Base-by-base conservation (phyloP, 345 rosid species). In the Microthlaspi erraticum region DNA sequence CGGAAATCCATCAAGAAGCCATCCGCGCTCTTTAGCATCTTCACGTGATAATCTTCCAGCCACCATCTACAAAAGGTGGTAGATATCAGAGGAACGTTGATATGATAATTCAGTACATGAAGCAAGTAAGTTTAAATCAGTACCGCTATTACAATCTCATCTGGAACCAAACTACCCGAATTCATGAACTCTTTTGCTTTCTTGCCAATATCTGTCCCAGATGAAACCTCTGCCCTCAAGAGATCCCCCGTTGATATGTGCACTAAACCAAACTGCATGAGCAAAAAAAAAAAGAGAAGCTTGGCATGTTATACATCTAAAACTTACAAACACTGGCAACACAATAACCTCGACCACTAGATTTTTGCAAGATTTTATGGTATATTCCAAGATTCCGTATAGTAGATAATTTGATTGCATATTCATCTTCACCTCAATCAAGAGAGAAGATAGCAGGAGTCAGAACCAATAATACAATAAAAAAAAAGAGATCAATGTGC, bases 1-100 rank as follows among this genome's bases (percentile, higher is more conserved):
- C 33, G 97, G 98, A 73, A 82, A 90, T 32, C 98, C 98, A 83
- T 93, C 97, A 12, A 90, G 88, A 80, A 91, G 97, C 98, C 98
- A 93, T 45, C 97, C 97, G 13, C 72, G 82, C 66, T 81, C 79
- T 81, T 82, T 86, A 60, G 82, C 91, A 79, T 93, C 98, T 77
- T 84, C 81, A 17, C 68, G 81, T 5, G 91, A 81, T 73, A 91
- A 72, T 58, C 93, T 75, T 53, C 74, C 71, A 3, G 81, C 79
- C 68, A 88, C 91, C 92, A 91, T 88, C 94, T 91, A 55, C 29
- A 72, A 74, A 42, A 50, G 12, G 68, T 62, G 61, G 44, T 37
- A 41, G 7, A 78, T 8, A 45, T 57, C 2, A 61, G 39, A 23
- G 8, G 14, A 56, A 72, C 59, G 52, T 34, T 39, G 13, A 13